phyloP scores from a whole-genome alignment of 257 asterid genomes.

The Nicotiana otophora region DNA sequence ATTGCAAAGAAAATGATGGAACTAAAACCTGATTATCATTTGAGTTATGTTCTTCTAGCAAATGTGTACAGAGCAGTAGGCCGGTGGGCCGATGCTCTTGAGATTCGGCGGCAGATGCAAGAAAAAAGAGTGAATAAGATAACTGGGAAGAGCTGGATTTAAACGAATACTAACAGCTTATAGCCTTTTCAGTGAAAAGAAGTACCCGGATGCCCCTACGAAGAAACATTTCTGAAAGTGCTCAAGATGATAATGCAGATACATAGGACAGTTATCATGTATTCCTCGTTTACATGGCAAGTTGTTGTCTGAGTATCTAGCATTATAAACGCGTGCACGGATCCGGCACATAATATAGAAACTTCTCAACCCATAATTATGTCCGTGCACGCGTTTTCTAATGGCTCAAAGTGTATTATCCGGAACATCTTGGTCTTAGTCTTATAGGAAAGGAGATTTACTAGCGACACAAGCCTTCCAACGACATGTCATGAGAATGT shows the following conservation, averaged over 20 bases:
- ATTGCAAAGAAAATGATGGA: slow-evolving; percentile 63
- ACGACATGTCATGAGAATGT: too few relatives aligned
- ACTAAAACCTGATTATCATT: slow-evolving; percentile 72
- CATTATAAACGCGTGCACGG: neutral
- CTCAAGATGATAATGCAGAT: neutral
- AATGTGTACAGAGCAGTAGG: slow-evolving; percentile 70
- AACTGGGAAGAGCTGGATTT: slow-evolving; percentile 89
- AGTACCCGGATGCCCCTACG: neutral
- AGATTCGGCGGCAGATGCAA: slow-evolving; percentile 51
- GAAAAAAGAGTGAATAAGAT: slow-evolving; percentile 49
- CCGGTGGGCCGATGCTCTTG: slow-evolving; percentile 73
- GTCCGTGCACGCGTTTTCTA: too few relatives aligned
- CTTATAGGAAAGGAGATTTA: neutral
- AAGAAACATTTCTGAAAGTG: neutral
- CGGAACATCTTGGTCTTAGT: neutral
- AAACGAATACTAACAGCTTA: slow-evolving; percentile 19
- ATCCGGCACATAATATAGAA: neutral
- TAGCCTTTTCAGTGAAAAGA: neutral
- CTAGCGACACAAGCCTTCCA: neutral
- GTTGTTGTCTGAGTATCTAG: neutral
- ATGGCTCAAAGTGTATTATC: neutral
- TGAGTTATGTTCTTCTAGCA: slow-evolving; percentile 73
- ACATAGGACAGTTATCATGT: neutral
- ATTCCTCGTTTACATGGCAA: neutral
- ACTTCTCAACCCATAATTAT: neutral